Evolutionary conservation across 371 early-diverging fungal genomes (phyloP), one percentile per base, ranked within the genome.

Genomic region (Mucor circinelloides): DNA sequence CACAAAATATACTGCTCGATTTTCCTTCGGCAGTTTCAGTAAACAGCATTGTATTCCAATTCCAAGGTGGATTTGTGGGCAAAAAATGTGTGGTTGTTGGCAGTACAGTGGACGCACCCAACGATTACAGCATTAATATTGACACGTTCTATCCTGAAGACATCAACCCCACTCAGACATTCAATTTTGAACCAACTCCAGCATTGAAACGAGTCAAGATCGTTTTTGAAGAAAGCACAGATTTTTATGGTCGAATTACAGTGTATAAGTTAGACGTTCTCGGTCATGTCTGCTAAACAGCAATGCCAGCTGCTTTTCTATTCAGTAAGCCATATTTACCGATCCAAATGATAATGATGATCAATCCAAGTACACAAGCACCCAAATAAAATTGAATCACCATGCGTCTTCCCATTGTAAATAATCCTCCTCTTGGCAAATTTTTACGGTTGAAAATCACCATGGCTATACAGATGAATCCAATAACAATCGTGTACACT

Each of bases 31-130:
- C 85, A n/a, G 90, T 85, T 2, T 61, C 68, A 2, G 64, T 89
- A 2, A 68, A 80, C 13, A 32, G 70, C 3, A 52, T 94, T 25
- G 63, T 66, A 7, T 66, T 95, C 56, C 94, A 90, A 82, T 97
- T 97, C 70, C 97, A 96, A 68, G 97, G 97, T 23, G 97, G 97
- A 0, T 97, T 97, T 71, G 94, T 89, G 0, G 95, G 95, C 32
- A 89, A 89, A 67, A 87, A 83, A 25, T 87, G 90, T 55, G 67
- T 76, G n/a, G 73, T 82, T 34, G 85, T 79, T 2, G 82, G 76
- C 15, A 80, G 75, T 38, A 54, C 13, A 25, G 64, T 59, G 19
- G 65, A 32, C 1, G 56, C 71, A 9, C 83, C 83, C 27, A 75
- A 68, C 67, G 78, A 79, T 6, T 94, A 85, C 77, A 78, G 69